Evolutionary conservation across 1,139 yeast genomes (phyloP), one percentile per base, ranked within the genome.

Genomic region (Yamadazyma triangularis): DNA sequence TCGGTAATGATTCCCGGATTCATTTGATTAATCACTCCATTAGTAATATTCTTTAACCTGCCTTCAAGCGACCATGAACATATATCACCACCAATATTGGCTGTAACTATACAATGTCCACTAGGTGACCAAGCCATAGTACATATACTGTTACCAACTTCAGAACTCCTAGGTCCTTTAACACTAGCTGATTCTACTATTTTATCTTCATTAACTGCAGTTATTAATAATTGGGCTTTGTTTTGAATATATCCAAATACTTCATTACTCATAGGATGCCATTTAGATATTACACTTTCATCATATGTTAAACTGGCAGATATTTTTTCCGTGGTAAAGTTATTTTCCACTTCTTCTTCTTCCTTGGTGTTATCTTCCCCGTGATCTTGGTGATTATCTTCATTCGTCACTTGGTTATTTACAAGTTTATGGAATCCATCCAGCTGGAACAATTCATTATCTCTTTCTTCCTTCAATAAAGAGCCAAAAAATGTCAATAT

Each of bases 41-140:
- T 54, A 14, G 64, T 70, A 1, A 82, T 73, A 42, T 79, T 81
- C 38, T 76, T 64, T 29, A 86, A 62, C 26, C 68, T 67, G 0
- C 89, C 91, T 32, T 75, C 79, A 0, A 73, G 69, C 13, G 76
- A 68, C 91, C 91, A 83, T 10, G 81, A 63, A 34, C 87, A 58
- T 10, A 83, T 47, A 43, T 81, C 89, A 12, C 91, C 89, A 41
- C 65, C 64, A 29, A 69, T 71, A 2, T 75, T 71, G 1, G 77
- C 78, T 0, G 87, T 79, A 8, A 78, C 58, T 3, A 82, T 52
- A 10, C 64, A 45, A 32, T 70, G 60, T 0, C 89, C 89, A 35
- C 59, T 58, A 1, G 82, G 82, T 2, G 84, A 67, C 89, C 89
- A 83, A 4, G 75, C 56, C 2, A 80, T 59, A 3, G 66, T 52